Conservation (phyloP, 192 early-diverging fungal genomes). For the Linnemannia zychae region DNA sequence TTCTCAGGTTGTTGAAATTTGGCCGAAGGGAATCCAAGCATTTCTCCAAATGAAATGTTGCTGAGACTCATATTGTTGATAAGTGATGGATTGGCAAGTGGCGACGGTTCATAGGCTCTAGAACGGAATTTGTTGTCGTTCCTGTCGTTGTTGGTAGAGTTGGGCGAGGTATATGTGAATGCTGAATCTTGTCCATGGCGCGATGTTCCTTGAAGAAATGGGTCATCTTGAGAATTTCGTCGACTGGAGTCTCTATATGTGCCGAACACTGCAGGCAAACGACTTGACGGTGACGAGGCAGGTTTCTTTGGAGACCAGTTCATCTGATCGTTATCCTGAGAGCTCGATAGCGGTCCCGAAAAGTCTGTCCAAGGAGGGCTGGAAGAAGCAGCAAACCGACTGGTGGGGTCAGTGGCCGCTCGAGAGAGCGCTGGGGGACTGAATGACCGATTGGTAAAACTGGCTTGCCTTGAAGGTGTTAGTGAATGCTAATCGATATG, state of each 20-base stretch:
- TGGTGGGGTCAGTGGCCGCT: background rate
- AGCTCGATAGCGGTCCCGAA: slow-evolving; percentile 6
- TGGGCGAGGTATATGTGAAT: background rate
- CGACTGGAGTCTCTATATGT: slow-evolving; percentile 31
- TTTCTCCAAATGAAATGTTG: slow-evolving; percentile 50
- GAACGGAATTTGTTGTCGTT: slow-evolving; percentile 30
- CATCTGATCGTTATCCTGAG: slow-evolving; percentile 28
- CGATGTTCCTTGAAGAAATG: background rate
- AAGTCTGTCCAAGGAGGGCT: background rate
- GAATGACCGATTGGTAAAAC: background rate
- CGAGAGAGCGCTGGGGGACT: background rate
- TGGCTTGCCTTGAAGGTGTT: background rate
- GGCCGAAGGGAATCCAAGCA: slow-evolving; percentile 53
- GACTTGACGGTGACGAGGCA: background rate
- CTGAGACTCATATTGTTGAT: slow-evolving; percentile 31
- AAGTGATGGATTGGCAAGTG: slow-evolving; percentile 44
- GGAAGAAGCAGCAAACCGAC: background rate
- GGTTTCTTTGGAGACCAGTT: slow-evolving; percentile 45
- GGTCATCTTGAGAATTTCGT: background rate
- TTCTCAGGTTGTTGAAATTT: slow-evolving; percentile 52
- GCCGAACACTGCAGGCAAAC: slow-evolving; percentile 23
- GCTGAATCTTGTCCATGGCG: background rate
- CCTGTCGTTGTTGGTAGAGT: background rate
- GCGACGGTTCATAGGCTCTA: slow-evolving; percentile 48
- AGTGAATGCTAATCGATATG: background rate